A percentile compares a stretch with the other conserved stretches of the same genome.
Conservation (phyloP, 2,329 filamentous ascomycete genomes). For the Colletotrichum higginsianum region DNA sequence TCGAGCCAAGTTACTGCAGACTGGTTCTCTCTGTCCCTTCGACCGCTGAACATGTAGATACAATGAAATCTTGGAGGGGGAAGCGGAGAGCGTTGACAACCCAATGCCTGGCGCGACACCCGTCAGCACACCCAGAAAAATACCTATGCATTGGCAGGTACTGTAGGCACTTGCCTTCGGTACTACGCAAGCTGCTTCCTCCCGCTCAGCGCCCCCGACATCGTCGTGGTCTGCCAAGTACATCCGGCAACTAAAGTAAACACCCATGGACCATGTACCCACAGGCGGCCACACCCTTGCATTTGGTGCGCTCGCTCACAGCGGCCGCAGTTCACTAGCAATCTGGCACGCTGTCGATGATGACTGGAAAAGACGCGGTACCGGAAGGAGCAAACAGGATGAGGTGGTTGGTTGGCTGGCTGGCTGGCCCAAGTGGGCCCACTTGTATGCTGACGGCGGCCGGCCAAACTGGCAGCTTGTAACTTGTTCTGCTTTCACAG, state of each 20-base stretch:
- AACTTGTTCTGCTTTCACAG: neutral
- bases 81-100: neutral
- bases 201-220: neutral
- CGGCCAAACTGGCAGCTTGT: constrained; percentile 8
- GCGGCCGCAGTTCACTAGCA: constrained; percentile 36
- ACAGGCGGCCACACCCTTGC: constrained; percentile 32
- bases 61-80: too few relatives aligned
- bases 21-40: neutral
- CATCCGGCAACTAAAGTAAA: constrained; percentile 22
- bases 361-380: constrained; percentile 14
- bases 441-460: neutral
- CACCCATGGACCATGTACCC: constrained; percentile 19
- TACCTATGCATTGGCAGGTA: too few relatives aligned
- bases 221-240: constrained; percentile 18
- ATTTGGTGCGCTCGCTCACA: constrained; percentile 18
- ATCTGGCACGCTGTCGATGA: constrained; percentile 13
- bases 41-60: neutral
- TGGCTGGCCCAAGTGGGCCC: constrained; percentile 16
- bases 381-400: too few relatives aligned
- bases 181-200: too few relatives aligned
- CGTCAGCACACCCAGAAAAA: neutral
- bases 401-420: neutral
- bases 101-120: neutral
- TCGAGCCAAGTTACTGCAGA: neutral
- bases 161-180: too few relatives aligned